Evolutionary conservation across 352 stramenopile genomes (phyloP).

Genomic region (Peronosclerospora sorghi): DNA sequence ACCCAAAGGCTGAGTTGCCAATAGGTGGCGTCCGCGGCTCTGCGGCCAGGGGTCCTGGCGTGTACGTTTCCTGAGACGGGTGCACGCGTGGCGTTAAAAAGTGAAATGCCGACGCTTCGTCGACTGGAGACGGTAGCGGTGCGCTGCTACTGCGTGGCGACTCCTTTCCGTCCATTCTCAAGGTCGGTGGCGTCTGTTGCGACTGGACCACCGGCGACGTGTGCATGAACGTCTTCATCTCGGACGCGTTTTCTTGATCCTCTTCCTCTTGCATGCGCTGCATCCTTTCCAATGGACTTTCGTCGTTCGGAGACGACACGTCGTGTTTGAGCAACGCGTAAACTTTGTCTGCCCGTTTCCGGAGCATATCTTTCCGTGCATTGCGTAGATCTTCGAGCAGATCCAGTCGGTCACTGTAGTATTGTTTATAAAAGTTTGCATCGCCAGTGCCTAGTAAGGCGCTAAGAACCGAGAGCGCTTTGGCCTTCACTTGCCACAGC

Average conservation of each 20-base stretch:
- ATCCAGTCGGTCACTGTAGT: constrained; percentile 40
- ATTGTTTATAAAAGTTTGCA: constrained; percentile 52
- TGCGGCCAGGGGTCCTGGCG: constrained; percentile 11
- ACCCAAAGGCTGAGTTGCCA: constrained; percentile 27
- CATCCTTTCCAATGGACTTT: constrained; percentile 24
- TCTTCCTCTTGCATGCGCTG: constrained; percentile 23
- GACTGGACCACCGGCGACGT: constrained; percentile 33
- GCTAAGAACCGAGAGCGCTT: constrained; percentile 66
- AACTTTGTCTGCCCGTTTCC: constrained; percentile 69
- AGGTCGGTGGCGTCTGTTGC: constrained; percentile 15
- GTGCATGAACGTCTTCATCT: constrained; percentile 23
- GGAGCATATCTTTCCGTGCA: constrained; percentile 67
- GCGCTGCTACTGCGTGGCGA: constrained; percentile 28
- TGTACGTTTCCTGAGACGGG: constrained; percentile 8
- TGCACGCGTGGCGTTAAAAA: constrained; percentile 11
- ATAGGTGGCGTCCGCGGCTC: constrained; percentile 21
- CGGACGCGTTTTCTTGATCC: constrained; percentile 6
- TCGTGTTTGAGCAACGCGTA: constrained; percentile 23
- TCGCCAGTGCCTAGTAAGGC: constrained; percentile 46
- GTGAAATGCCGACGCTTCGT: constrained; percentile 23
- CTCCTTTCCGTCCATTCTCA: constrained; percentile 21
- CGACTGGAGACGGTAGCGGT: constrained; percentile 12
- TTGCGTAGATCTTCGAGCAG: constrained; percentile 47
- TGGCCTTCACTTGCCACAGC: constrained; percentile 76
- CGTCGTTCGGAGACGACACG: constrained; percentile 12